Conservation (phyloP, 176 grass and related monocot species). For the Zea luxurians region DNA sequence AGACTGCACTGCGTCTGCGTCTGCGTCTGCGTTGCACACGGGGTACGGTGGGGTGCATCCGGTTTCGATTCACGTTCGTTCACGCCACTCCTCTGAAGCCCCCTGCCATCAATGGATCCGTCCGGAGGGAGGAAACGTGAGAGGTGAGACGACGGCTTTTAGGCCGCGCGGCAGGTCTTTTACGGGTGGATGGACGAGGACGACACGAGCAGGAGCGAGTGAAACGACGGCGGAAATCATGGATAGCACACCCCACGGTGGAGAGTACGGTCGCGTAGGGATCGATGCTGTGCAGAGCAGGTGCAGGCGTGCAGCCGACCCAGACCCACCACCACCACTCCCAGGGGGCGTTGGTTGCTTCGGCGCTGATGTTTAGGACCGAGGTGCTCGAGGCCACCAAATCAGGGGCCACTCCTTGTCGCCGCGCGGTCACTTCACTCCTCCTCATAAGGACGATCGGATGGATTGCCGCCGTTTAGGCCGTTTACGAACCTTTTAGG, state of each 20-base stretch:
- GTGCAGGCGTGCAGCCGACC: background rate
- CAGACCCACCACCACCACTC: too few relatives aligned
- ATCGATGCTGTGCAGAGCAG: background rate
- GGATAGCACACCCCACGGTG: too few relatives aligned
- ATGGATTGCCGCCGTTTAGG: too few relatives aligned
- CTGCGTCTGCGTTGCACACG: background rate
- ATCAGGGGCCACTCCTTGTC: conserved; percentile 3
- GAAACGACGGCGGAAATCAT: background rate
- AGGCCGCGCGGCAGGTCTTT: too few relatives aligned
- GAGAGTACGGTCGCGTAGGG: background rate
- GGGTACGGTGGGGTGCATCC: background rate
- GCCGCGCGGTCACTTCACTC: conserved; percentile 3
- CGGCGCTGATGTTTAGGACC: conserved; percentile 30
- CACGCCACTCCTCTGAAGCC: too few relatives aligned
- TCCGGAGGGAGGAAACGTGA: too few relatives aligned
- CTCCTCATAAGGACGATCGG: background rate
- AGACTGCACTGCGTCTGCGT: too few relatives aligned
- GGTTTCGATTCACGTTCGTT: background rate
- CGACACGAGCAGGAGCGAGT: background rate
- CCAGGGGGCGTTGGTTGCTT: conserved; percentile 10
- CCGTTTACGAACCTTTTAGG: too few relatives aligned
- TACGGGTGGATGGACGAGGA: too few relatives aligned
- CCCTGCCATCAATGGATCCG: too few relatives aligned
- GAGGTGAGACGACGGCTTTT: too few relatives aligned
- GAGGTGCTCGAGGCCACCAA: conserved; percentile 42